Percentiles rank a stretch among this genome's conserved stretches.
phyloP scores from a whole-genome alignment of 1,284 basidiomycete species.

The Puccinia coronata region DNA sequence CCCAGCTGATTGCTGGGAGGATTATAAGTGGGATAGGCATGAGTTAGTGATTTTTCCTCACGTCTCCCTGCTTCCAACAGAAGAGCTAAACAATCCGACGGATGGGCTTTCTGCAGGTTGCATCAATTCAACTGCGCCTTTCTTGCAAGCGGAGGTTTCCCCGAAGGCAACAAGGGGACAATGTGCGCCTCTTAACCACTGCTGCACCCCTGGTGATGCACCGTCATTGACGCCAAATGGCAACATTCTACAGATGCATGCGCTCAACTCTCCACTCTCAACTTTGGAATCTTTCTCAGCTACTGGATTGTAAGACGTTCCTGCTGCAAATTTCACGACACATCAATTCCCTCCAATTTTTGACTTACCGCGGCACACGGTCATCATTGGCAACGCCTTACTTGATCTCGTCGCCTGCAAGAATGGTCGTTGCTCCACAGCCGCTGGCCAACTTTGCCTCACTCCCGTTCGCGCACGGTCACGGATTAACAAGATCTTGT shows the following conservation, averaged over 20 bases:
- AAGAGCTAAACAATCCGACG: constrained; percentile 58
- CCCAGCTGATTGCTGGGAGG: constrained; percentile 55
- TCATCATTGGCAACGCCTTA: constrained; percentile 67
- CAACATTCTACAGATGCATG: constrained; percentile 53
- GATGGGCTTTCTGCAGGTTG: constrained; percentile 57
- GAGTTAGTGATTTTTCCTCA: constrained; percentile 10
- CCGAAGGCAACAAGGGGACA: constrained; percentile 58
- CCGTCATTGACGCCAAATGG: too few species aligned
- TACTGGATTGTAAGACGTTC: too few species aligned
- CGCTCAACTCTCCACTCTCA: constrained; percentile 57
- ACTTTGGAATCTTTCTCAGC: constrained; percentile 58
- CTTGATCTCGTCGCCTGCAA: constrained; percentile 75
- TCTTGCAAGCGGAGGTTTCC: too few species aligned
- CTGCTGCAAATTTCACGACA: too few species aligned
- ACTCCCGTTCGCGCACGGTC: constrained; percentile 62
- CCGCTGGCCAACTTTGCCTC: constrained; percentile 76
- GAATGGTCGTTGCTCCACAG: constrained; percentile 65
- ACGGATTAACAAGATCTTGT: constrained; percentile 64
- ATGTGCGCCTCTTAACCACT: constrained; percentile 43
- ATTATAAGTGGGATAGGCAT: constrained; percentile 47
- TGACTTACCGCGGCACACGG: constrained; percentile 79
- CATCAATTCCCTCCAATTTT: too few species aligned
- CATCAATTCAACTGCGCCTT: too few species aligned
- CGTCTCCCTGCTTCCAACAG: constrained; percentile 54
- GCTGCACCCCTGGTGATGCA: too few species aligned